Percentiles rank a stretch among this genome's conserved stretches.
phyloP scores from a whole-genome alignment of 2,329 filamentous ascomycete genomes.

The Cercospora brassicicola region DNA sequence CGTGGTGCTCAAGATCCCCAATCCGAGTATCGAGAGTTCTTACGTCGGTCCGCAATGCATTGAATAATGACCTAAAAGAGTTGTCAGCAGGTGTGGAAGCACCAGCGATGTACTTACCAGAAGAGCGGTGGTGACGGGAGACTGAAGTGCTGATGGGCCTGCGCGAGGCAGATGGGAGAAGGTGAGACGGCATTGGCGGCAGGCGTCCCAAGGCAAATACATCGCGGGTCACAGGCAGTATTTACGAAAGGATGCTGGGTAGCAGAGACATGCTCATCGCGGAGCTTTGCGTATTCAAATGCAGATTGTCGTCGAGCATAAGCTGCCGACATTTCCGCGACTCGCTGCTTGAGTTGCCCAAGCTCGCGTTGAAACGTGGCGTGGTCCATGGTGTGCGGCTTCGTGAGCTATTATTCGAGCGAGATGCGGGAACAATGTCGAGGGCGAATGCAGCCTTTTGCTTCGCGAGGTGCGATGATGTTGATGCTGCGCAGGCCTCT shows the following conservation, averaged over 20 bases:
- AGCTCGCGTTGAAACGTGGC: constrained; percentile 31
- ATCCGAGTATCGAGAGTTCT: constrained; percentile 22
- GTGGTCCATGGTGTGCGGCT: constrained; percentile 28
- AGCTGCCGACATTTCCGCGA: constrained; percentile 26
- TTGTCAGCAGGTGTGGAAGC: neutral
- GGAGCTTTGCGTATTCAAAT: constrained; percentile 15
- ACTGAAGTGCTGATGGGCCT: constrained; percentile 9
- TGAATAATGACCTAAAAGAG: constrained; percentile 22
- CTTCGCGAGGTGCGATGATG: neutral
- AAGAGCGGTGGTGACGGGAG: constrained; percentile 28
- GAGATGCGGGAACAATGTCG: neutral
- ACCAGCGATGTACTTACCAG: constrained; percentile 19
- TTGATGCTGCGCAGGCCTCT: neutral
- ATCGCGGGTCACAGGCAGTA: neutral
- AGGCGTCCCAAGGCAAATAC: neutral
- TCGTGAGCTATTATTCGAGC: neutral
- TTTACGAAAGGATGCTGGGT: constrained; percentile 19
- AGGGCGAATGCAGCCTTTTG: neutral
- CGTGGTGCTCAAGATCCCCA: constrained; percentile 24
- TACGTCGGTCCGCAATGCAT: constrained; percentile 26
- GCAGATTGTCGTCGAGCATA: constrained; percentile 11
- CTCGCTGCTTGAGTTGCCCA: constrained; percentile 28
- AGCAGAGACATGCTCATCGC: constrained; percentile 13
- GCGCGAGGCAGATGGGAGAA: neutral
- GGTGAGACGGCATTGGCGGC: neutral